Evolutionary conservation across 345 rosid species (phyloP).

Genomic region (Moricandia arvensis): DNA sequence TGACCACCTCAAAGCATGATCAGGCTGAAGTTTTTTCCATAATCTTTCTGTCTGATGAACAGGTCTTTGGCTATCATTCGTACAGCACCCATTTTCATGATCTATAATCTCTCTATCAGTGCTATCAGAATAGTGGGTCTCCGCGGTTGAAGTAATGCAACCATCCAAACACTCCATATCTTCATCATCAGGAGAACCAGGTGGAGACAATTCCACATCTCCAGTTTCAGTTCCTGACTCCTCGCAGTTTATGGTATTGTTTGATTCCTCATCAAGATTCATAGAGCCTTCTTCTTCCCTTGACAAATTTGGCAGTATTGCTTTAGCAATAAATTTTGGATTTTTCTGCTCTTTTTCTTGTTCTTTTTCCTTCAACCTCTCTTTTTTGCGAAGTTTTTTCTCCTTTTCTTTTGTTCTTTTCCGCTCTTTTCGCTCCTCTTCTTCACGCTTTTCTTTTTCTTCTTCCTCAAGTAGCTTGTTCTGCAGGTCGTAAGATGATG

Average conservation of each 20-base stretch:
- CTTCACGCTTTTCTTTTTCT: slow-evolving; percentile 92
- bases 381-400: slow-evolving; percentile 91
- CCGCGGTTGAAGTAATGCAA: slow-evolving; percentile 35
- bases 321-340: slow-evolving; percentile 31
- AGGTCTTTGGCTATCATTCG: slow-evolving; percentile 48
- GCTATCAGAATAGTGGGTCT: slow-evolving; percentile 44
- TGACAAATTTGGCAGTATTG: slow-evolving; percentile 17
- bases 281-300: slow-evolving; percentile 38
- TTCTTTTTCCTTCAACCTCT: slow-evolving; percentile 89
- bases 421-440: slow-evolving; percentile 89
- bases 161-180: slow-evolving; percentile 43
- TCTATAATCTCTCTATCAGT: slow-evolving; percentile 33
- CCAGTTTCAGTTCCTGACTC: slow-evolving; percentile 45
- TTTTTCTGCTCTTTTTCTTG: slow-evolving; percentile 58
- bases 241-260: slow-evolving; percentile 37
- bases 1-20: slow-evolving; percentile 58
- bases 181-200: slow-evolving; percentile 55
- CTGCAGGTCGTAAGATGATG: slow-evolving; percentile 43
- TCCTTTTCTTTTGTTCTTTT: slow-evolving; percentile 85
- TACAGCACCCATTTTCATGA: slow-evolving; percentile 47
- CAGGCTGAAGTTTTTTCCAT: slow-evolving; percentile 53
- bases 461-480: slow-evolving; percentile 93
- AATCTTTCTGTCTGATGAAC: slow-evolving; percentile 54
- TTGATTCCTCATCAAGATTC: slow-evolving; percentile 48
- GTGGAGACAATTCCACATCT: slow-evolving; percentile 49